A percentile compares a stretch with the other conserved stretches of the same genome.
phyloP scores from a whole-genome alignment of 352 stramenopile genomes.

The Globisporangium megalacanthum region DNA sequence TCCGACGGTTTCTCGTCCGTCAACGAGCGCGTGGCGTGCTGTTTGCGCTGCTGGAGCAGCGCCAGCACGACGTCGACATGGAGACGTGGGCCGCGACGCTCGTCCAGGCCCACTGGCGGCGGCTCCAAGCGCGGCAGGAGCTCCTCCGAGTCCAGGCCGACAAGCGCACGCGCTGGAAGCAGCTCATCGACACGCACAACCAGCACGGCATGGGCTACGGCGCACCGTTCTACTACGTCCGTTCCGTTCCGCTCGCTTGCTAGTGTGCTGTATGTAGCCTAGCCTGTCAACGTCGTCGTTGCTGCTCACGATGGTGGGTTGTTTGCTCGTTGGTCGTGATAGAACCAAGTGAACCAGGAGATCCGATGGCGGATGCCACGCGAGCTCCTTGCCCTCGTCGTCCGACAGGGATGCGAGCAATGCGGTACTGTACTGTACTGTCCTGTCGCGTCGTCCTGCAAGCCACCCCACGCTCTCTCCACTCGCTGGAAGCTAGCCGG shows the following conservation, averaged over 20 bases:
- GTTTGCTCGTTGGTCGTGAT: neutral
- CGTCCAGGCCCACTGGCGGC: conserved; percentile 66
- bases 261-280: neutral
- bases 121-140: conserved; percentile 27
- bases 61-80: conserved; percentile 50
- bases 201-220: conserved; percentile 57
- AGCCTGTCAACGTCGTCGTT: conserved; percentile 1
- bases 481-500: neutral
- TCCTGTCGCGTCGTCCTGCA: neutral
- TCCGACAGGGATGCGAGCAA: conserved; percentile 79
- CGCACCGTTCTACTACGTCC: conserved; percentile 91
- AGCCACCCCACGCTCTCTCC: too few relatives aligned
- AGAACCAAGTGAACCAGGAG: conserved; percentile 90
- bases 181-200: conserved; percentile 85
- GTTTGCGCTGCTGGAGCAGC: conserved; percentile 31
- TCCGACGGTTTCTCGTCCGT: conserved; percentile 40
- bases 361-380: conserved; percentile 89
- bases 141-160: conserved; percentile 26
- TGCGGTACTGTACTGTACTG: conserved; percentile 46
- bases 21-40: conserved; percentile 39
- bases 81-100: conserved; percentile 60
- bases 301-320: neutral
- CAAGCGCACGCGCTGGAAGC: conserved; percentile 86
- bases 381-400: conserved; percentile 77
- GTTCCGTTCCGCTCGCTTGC: conserved; percentile 20